Conservation (phyloP, 2,329 filamentous ascomycete genomes). For the Clonostachys solani region DNA sequence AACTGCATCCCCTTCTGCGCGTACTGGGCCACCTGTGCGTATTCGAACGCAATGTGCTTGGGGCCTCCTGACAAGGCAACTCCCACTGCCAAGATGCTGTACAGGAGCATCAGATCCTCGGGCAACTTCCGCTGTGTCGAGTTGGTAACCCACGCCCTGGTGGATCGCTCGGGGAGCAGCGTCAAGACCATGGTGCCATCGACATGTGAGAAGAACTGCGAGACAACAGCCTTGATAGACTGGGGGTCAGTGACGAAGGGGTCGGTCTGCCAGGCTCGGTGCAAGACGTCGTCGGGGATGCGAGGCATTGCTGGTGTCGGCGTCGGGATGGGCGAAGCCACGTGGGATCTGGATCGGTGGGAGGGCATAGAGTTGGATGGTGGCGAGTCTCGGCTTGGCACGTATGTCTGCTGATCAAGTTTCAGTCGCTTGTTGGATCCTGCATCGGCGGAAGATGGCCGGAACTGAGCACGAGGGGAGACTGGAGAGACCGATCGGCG, state of each 20-base stretch:
- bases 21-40: slow-evolving; percentile 50
- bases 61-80: slow-evolving; percentile 30
- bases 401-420: slow-evolving; percentile 40
- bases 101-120: slow-evolving; percentile 41
- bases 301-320: slow-evolving; percentile 32
- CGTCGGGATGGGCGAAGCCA: slow-evolving; percentile 28
- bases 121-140: slow-evolving; percentile 27
- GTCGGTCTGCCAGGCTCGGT: slow-evolving; percentile 45
- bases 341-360: slow-evolving; percentile 16
- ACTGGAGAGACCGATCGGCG: slow-evolving; percentile 33
- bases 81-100: slow-evolving; percentile 35
- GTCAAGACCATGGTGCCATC: slow-evolving; percentile 34
- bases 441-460: slow-evolving; percentile 22
- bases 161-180: slow-evolving; percentile 33
- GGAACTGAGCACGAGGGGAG: slow-evolving; percentile 36
- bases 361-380: slow-evolving; percentile 16
- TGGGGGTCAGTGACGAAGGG: slow-evolving; percentile 38
- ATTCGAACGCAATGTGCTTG: slow-evolving; percentile 29
- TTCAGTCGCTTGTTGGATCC: slow-evolving; percentile 43
- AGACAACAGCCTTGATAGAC: slow-evolving; percentile 29
- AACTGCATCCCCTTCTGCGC: slow-evolving; percentile 31
- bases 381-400: slow-evolving; percentile 24
- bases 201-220: slow-evolving; percentile 35
- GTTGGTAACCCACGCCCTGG: slow-evolving; percentile 28
- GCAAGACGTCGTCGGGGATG: slow-evolving; percentile 43